A percentile compares a stretch with the other conserved stretches of the same genome.
Evolutionary conservation across 139 green algal species (phyloP).

Genomic region (Micractinium sp.): DNA sequence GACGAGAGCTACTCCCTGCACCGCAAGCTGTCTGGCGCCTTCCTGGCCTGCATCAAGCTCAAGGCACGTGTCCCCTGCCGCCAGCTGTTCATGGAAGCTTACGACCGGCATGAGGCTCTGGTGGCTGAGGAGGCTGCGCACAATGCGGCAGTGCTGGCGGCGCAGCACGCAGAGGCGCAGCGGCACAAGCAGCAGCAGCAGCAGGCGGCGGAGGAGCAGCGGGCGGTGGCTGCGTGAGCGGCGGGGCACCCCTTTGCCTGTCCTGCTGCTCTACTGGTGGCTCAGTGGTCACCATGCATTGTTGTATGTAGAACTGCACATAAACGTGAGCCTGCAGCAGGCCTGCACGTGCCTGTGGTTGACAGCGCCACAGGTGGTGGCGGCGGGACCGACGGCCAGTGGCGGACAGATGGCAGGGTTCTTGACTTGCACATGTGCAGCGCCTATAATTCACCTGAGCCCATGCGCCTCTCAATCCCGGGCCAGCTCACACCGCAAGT

Average conservation of each 20-base stretch:
- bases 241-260: too few species aligned
- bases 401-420: too few species aligned
- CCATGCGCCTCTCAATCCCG: too few species aligned
- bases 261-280: not conserved
- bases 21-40: conserved; percentile 92
- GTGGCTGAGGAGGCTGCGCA: not conserved
- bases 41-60: conserved; percentile 97
- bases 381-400: too few species aligned
- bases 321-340: too few species aligned
- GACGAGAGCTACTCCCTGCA: conserved; percentile 96
- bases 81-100: conserved; percentile 58
- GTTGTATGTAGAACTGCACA: too few species aligned
- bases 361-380: too few species aligned
- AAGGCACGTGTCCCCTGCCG: conserved; percentile 72
- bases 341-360: too few species aligned
- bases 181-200: not conserved
- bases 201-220: not conserved
- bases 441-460: too few species aligned
- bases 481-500: too few species aligned
- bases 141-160: not conserved
- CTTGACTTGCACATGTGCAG: too few species aligned
- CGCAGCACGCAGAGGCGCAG: not conserved
- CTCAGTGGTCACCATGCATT: too few species aligned
- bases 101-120: not conserved
- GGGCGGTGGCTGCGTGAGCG: not conserved